Percentiles rank a stretch among this genome's conserved stretches.
Conservation (phyloP, 352 stramenopile species). For the Globisporangium yorkense region DNA sequence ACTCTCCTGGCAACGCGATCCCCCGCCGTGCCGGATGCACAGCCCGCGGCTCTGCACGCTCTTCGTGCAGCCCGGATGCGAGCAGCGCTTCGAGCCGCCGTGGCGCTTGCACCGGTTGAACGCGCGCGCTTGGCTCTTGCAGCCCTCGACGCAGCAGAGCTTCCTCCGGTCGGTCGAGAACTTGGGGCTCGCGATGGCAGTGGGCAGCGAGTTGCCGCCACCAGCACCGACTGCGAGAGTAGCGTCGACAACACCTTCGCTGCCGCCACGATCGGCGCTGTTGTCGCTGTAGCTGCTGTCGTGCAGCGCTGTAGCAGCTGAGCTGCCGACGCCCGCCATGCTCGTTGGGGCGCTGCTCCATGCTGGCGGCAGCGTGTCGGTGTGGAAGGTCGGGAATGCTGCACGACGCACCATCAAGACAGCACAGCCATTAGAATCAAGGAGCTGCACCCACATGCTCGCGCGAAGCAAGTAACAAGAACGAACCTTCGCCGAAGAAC, state of each 20-base stretch:
- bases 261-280: not conserved
- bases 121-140: constrained; percentile 71
- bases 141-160: constrained; percentile 66
- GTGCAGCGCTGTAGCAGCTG: not conserved
- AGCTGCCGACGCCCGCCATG: not conserved
- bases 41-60: constrained; percentile 70
- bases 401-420: too few species aligned
- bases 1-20: constrained; percentile 67
- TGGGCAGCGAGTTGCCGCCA: not conserved
- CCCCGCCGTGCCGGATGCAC: constrained; percentile 65
- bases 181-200: constrained; percentile 18
- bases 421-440: not conserved
- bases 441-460: not conserved
- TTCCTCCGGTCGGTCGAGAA: constrained; percentile 71
- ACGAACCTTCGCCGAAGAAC: constrained; percentile 12
- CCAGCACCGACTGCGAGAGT: too few species aligned
- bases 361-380: constrained; percentile 1
- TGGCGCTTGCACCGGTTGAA: constrained; percentile 86
- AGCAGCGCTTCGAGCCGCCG: constrained; percentile 78
- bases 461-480: too few species aligned
- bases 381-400: constrained; percentile 12
- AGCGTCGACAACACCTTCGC: not conserved
- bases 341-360: constrained; percentile 12
- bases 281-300: constrained; percentile 15
- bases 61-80: constrained; percentile 64